Conservation (phyloP, 2,329 filamentous ascomycete species). For the Colletotrichum sp. region DNA sequence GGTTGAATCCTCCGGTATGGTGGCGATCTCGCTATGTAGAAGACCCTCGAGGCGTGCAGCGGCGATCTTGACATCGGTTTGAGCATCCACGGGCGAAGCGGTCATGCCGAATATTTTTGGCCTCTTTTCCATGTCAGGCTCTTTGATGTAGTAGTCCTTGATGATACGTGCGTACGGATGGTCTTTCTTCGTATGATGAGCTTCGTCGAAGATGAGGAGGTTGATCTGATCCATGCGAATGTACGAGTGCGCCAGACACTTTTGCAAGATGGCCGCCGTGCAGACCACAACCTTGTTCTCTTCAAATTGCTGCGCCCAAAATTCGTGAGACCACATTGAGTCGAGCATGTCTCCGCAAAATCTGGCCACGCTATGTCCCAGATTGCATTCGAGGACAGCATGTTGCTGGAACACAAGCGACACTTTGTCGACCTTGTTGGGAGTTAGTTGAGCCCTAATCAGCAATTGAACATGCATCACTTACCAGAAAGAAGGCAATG, state of each 20-base stretch:
- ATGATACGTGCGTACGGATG: slow-evolving; percentile 92
- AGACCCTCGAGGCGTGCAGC: slow-evolving; percentile 77
- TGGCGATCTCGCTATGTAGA: slow-evolving; percentile 84
- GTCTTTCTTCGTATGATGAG: slow-evolving; percentile 93
- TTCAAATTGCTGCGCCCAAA: slow-evolving; percentile 57
- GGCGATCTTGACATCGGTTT: slow-evolving; percentile 73
- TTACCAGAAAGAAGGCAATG: slow-evolving; percentile 83
- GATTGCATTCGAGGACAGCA: slow-evolving; percentile 79
- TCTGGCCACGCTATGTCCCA: slow-evolving; percentile 69
- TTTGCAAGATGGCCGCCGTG: slow-evolving; percentile 85
- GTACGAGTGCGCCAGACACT: slow-evolving; percentile 80
- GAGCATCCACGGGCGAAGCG: slow-evolving; percentile 89
- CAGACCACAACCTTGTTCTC: slow-evolving; percentile 88
- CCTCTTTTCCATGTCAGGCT: slow-evolving; percentile 46
- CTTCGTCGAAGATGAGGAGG: slow-evolving; percentile 93
- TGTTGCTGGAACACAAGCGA: slow-evolving; percentile 90
- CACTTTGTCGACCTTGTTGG: slow-evolving; percentile 76
- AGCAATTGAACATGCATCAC: slow-evolving; percentile 9
- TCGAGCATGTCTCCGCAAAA: slow-evolving; percentile 74
- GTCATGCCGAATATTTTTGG: slow-evolving; percentile 96
- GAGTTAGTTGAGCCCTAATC: neutral
- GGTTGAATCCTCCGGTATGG: slow-evolving; percentile 54
- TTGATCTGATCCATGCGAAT: slow-evolving; percentile 85
- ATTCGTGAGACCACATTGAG: slow-evolving; percentile 43
- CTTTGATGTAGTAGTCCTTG: slow-evolving; percentile 78